These are phyloP conservation scores for Xylariaceae sp. DNA, from an alignment of 2,329 filamentous ascomycete genomes.

Conservation along the genomic window DNA sequence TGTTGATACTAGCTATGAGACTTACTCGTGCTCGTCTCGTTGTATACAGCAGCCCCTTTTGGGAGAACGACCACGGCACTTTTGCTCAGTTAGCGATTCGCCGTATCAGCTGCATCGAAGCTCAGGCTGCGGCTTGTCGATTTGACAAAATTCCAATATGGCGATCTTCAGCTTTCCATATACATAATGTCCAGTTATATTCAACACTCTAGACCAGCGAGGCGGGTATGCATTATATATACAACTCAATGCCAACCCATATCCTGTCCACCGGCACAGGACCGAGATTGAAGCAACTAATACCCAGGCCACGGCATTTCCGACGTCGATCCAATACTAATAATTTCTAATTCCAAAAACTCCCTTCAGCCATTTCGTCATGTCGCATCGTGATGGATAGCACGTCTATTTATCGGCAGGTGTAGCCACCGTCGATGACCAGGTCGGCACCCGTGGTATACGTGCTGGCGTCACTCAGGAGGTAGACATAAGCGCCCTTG, in stretches of 20 bases:
- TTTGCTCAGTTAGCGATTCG: not conserved
- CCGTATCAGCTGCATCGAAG: no score
- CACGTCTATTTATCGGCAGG: constrained; percentile 19
- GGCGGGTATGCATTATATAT: not conserved
- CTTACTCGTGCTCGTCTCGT: not conserved
- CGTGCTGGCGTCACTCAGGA: constrained; percentile 67
- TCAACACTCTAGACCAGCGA: not conserved
- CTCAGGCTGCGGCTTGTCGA: no score
- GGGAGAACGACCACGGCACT: not conserved
- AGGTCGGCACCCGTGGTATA: constrained; percentile 71
- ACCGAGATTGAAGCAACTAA: not conserved
- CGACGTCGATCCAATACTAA: not conserved
- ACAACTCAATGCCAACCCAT: not conserved
- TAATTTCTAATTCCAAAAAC: constrained; percentile 5
- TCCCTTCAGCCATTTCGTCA: not conserved
- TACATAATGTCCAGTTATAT: not conserved
- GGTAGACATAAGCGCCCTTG: constrained; percentile 69
- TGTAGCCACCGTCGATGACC: constrained; percentile 67
- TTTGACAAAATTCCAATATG: no score
- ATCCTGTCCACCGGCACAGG: not conserved
- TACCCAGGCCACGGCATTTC: not conserved
- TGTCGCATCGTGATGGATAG: constrained; percentile 2
- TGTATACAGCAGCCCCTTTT: not conserved
- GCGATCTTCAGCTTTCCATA: no score
- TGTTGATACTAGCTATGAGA: no score